Conservation (phyloP, 192 early-diverging fungal species). For the Kappamyces sp. region DNA sequence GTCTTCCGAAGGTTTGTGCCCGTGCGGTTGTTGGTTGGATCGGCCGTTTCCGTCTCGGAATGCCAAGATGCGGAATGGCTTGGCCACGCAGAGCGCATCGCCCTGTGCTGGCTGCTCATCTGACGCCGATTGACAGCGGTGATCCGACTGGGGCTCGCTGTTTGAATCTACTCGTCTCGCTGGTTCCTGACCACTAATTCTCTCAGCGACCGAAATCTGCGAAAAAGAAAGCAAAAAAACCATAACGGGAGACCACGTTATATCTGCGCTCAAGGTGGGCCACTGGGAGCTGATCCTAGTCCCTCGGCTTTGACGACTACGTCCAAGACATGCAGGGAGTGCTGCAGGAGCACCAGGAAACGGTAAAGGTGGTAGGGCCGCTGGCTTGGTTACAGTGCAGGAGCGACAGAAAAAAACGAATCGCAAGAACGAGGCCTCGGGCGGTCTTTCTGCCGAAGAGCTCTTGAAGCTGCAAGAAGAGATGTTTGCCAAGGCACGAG, state of each 20-base stretch:
- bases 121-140: too few relatives aligned
- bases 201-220: constrained; percentile 83
- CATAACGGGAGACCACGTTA: constrained; percentile 93
- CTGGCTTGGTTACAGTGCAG: constrained; percentile 25
- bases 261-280: constrained; percentile 73
- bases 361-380: constrained; percentile 58
- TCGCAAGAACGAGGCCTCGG: constrained; percentile 70
- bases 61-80: too few relatives aligned
- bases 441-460: constrained; percentile 75
- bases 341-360: constrained; percentile 81
- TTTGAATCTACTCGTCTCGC: constrained; percentile 14
- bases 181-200: neutral
- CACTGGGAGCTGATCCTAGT: constrained; percentile 22
- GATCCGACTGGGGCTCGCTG: neutral
- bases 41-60: too few relatives aligned
- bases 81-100: too few relatives aligned
- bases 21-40: neutral
- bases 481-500: constrained; percentile 82
- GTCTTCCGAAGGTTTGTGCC: constrained; percentile 61
- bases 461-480: constrained; percentile 74
- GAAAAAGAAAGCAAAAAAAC: constrained; percentile 96
- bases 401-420: constrained; percentile 78
- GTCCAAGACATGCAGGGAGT: constrained; percentile 81
- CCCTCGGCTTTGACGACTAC: constrained; percentile 90
- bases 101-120: too few relatives aligned